These are phyloP conservation scores for Vanrija humicola DNA, from an alignment of 1,284 basidiomycete species.

Conservation along the genomic window DNA sequence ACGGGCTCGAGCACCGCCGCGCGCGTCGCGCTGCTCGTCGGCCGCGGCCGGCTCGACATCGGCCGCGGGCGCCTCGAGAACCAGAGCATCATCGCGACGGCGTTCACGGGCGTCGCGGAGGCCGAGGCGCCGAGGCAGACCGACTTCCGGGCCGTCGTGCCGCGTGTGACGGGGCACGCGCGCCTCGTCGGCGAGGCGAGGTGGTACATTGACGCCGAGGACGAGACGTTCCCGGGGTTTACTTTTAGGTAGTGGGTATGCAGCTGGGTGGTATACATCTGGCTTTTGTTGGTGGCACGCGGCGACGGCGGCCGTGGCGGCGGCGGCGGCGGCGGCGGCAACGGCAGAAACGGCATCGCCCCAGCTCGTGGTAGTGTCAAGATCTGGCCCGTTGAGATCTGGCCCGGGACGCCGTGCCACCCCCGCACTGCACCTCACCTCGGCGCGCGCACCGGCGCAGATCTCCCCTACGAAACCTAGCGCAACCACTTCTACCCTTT, in stretches of 20 bases:
- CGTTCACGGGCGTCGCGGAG: slow-evolving; percentile 1
- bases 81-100: slow-evolving; percentile 14
- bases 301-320: too few relatives aligned
- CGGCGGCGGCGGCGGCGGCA: background rate
- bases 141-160: slow-evolving; percentile 9
- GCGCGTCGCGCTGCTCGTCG: slow-evolving; percentile 49
- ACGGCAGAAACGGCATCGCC: too few relatives aligned
- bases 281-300: too few relatives aligned
- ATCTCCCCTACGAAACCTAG: too few relatives aligned
- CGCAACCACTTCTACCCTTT: too few relatives aligned
- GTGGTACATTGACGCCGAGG: slow-evolving; percentile 13
- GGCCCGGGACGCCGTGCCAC: too few relatives aligned
- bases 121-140: slow-evolving; percentile 1
- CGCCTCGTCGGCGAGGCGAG: slow-evolving; percentile 9
- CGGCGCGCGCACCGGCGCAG: too few relatives aligned
- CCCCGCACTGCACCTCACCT: too few relatives aligned
- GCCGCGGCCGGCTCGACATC: slow-evolving; percentile 29
- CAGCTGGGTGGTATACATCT: background rate
- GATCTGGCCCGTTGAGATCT: too few relatives aligned
- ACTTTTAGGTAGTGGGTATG: slow-evolving; percentile 51
- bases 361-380: too few relatives aligned
- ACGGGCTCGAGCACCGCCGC: slow-evolving; percentile 52
- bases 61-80: slow-evolving; percentile 1
- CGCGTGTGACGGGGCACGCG: slow-evolving; percentile 13
- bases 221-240: slow-evolving; percentile 19